These are phyloP conservation scores for Pichia cabralensis DNA, from an alignment of 805 yeast genomes.

Conservation along the genomic window DNA sequence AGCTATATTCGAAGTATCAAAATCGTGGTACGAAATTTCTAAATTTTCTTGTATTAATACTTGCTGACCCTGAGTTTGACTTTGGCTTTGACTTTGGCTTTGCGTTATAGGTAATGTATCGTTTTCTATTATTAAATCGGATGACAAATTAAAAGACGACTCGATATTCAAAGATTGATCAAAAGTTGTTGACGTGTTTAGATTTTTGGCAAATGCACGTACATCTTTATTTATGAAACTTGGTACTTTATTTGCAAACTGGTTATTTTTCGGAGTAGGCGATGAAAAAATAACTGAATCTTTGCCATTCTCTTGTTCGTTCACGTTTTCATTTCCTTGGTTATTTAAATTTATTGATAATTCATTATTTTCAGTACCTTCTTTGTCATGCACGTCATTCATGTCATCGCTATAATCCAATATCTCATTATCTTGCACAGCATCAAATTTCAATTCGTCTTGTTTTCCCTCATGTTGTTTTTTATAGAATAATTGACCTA, in stretches of 20 bases:
- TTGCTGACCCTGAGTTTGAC: background rate
- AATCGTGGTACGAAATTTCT: background rate
- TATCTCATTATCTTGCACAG: background rate
- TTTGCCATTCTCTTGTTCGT: too few relatives aligned
- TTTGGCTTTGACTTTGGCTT: slow-evolving; percentile 8
- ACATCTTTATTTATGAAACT: slow-evolving; percentile 7
- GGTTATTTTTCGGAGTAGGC: too few relatives aligned
- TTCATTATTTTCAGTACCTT: background rate
- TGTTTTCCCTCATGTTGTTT: slow-evolving; percentile 7
- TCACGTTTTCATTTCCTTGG: too few relatives aligned
- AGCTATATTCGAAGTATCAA: slow-evolving; percentile 23
- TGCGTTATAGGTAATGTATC: slow-evolving; percentile 8
- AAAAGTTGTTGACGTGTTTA: too few relatives aligned
- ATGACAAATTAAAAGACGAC: background rate
- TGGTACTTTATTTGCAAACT: background rate
- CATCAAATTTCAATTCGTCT: background rate
- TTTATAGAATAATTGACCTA: slow-evolving; percentile 24
- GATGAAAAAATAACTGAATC: too few relatives aligned
- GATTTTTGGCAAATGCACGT: slow-evolving; percentile 1
- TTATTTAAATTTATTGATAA: too few relatives aligned
- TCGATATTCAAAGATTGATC: slow-evolving; percentile 2
- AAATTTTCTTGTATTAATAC: background rate
- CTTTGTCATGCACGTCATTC: background rate
- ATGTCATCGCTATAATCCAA: too few relatives aligned
- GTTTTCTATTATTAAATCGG: background rate